phyloP scores from a whole-genome alignment of 208 protist species.

The Leishmania tarentolae region DNA sequence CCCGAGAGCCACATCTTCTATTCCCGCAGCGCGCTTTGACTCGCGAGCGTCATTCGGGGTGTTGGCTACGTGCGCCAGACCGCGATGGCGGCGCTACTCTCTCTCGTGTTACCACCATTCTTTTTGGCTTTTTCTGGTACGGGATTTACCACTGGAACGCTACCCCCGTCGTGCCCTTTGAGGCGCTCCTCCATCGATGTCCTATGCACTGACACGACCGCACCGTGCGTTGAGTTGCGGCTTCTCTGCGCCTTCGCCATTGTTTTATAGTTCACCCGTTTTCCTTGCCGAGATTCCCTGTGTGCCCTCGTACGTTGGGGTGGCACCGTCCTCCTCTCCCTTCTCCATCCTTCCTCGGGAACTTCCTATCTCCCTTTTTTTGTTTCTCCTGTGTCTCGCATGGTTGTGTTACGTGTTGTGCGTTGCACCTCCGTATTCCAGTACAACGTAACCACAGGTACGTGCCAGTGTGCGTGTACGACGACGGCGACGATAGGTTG shows the following conservation, averaged over 20 bases:
- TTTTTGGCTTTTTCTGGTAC: no score
- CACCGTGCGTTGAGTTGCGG: not conserved
- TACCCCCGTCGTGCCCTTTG: not conserved
- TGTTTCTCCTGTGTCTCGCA: not conserved
- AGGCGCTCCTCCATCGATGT: not conserved
- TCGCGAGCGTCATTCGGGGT: not conserved
- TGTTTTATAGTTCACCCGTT: not conserved
- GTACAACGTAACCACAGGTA: not conserved
- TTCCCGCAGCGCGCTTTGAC: slow-evolving; percentile 10
- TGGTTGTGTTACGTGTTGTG: not conserved
- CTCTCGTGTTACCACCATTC: no score
- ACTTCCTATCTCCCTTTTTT: not conserved
- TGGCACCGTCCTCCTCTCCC: not conserved
- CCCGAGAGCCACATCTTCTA: slow-evolving; percentile 12
- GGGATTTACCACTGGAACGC: not conserved
- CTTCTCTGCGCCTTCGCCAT: not conserved
- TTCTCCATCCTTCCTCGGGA: not conserved
- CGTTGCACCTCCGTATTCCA: not conserved
- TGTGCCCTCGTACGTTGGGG: not conserved
- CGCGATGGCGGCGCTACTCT: not conserved
- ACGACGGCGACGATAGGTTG: not conserved
- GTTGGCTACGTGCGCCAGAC: not conserved
- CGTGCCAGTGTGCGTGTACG: not conserved
- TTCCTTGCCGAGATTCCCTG: not conserved
- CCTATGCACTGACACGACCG: not conserved